Base-by-base conservation (phyloP, 495 filamentous ascomycete genomes). In the Neurospora tetrasperma region DNA sequence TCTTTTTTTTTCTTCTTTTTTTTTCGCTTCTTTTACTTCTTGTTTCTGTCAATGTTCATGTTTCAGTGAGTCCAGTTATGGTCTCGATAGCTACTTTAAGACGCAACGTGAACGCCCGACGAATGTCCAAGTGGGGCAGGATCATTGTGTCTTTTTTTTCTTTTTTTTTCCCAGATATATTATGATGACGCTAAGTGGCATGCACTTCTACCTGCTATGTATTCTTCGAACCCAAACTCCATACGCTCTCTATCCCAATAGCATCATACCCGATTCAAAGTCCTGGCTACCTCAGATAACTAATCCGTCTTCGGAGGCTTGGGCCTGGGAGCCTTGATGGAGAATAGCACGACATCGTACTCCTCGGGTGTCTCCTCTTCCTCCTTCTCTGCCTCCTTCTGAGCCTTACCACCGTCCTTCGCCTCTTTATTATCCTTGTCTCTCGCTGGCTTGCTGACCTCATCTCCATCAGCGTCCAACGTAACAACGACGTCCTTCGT, bases 401-500 rank as follows among this genome's bases (percentile, higher is more conserved):
- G 41, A 1, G 6, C 16, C 38, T 48, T 48, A 27, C 27, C 70
- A 14, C 70, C 70, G 44, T 54, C 72, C 18, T 39, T 35, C 7
- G 27, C 35, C 11, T 74, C 72, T 18, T 71, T 23, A 6, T 23
- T 43, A 35, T 71, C 69, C 18, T 41, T 42, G 4, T 71, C 42
- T 10, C 71, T 59, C 3, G 43, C 69, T 43, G 66, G 18, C 42
- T 77, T 75, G 40, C 72, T 72, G 42, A 78, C 73, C 11, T 78
- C 73, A 16, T 73, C 69, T 9, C 71, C 74, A n/a, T 74, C 70
- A 9, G 16, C 73, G 70, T 79, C 78, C 39, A 79, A 72, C 23
- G 83, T 82, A 0, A 86, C 83, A n/a, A 86, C 78, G 27, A 84
- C 84, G 69, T 86, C 84, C 43, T 78, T 76, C 0, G 78, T 82